phyloP scores from a whole-genome alignment of 495 filamentous ascomycete species.

The Antarctomyces pellizariae region DNA sequence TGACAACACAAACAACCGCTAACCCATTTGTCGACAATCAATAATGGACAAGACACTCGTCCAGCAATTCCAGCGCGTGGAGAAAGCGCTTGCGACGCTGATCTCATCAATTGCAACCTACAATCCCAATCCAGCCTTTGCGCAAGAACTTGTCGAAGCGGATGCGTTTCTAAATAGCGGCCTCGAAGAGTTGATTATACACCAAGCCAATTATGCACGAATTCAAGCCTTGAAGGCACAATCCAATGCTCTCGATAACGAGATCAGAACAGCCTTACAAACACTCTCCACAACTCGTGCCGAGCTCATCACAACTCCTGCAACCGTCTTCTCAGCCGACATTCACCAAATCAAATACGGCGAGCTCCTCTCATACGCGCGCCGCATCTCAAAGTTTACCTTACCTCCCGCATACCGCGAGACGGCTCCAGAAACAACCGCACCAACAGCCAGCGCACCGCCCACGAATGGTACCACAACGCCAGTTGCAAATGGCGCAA shows the following conservation, averaged over 20 bases:
- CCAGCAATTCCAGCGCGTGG: conserved; percentile 39
- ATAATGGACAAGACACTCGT: conserved; percentile 38
- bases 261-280: conserved; percentile 34
- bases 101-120: conserved; percentile 58
- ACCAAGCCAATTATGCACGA: conserved; percentile 42
- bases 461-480: conserved; percentile 10
- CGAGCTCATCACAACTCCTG: conserved; percentile 34
- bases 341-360: conserved; percentile 27
- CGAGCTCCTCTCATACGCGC: conserved; percentile 48
- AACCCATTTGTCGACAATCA: too few species aligned
- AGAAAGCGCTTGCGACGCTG: conserved; percentile 37
- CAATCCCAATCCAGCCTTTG: conserved; percentile 41
- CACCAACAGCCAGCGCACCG: conserved; percentile 8
- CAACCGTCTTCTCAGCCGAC: conserved; percentile 22
- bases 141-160: conserved; percentile 39
- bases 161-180: conserved; percentile 36
- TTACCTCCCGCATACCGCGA: conserved; percentile 31
- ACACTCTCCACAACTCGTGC: conserved; percentile 40
- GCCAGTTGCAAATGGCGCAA: conserved; percentile 6
- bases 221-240: conserved; percentile 36
- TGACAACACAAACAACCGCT: too few species aligned
- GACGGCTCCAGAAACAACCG: conserved; percentile 6
- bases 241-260: conserved; percentile 31
- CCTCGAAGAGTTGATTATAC: conserved; percentile 33
- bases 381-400: conserved; percentile 49